These are phyloP conservation scores for Leishmania gerbilli DNA, from an alignment of 208 protist genomes.

Conservation along the genomic window DNA sequence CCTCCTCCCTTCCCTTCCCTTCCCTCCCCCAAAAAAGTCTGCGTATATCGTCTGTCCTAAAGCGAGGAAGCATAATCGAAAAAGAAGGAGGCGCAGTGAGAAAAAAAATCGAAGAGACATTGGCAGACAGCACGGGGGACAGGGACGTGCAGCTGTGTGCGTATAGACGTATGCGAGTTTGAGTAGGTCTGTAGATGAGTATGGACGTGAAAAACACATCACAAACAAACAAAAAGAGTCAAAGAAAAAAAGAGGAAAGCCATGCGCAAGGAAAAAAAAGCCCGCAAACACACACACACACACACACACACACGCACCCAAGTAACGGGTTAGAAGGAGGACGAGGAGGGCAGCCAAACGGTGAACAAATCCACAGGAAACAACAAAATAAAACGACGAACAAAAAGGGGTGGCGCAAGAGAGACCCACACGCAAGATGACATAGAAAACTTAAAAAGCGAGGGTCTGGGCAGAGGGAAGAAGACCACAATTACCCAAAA, in stretches of 20 bases:
- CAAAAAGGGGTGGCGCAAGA: background rate
- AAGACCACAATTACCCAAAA: constrained; percentile 6
- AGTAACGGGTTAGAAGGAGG: background rate
- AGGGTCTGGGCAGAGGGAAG: background rate
- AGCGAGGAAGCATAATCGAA: background rate
- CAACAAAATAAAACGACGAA: background rate
- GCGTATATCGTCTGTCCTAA: background rate
- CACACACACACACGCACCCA: background rate
- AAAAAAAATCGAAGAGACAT: background rate
- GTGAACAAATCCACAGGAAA: background rate
- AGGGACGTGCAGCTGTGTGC: background rate
- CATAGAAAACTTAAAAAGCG: background rate
- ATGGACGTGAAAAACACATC: background rate
- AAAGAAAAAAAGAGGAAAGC: background rate
- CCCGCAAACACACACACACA: background rate
- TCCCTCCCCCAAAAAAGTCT: background rate
- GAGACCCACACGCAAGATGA: background rate
- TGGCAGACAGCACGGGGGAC: background rate
- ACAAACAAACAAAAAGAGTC: background rate
- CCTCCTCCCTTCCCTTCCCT: too few relatives aligned
- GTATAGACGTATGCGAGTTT: background rate
- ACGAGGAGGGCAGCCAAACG: background rate
- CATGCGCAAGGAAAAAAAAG: background rate
- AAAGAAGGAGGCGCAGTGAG: background rate
- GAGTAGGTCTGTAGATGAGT: too few relatives aligned